phyloP scores from a whole-genome alignment of 2,329 filamentous ascomycete genomes.

The Endoconidiophora laricicola region DNA sequence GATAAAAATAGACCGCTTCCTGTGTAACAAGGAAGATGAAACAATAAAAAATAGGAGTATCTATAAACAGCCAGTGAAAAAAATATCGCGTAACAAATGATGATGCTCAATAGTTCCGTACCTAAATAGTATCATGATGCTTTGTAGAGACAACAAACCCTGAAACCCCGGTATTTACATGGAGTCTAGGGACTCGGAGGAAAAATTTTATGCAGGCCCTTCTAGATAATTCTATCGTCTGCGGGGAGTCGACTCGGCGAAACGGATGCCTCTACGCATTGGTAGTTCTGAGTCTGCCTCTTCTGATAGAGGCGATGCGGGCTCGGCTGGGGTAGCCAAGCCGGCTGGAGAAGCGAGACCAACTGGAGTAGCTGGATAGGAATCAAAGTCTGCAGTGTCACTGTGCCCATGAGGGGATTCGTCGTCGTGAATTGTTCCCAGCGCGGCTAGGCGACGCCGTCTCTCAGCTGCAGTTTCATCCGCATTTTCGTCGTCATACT shows the following conservation, averaged over 20 bases:
- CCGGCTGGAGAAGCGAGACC: slow-evolving; percentile 26
- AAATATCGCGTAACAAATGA: background rate
- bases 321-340: slow-evolving; percentile 31
- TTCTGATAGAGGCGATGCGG: slow-evolving; percentile 27
- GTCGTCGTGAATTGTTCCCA: slow-evolving; percentile 37
- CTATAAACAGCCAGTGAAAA: background rate
- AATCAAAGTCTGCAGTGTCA: slow-evolving; percentile 43
- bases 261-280: slow-evolving; percentile 39
- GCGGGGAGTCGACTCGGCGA: slow-evolving; percentile 29
- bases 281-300: slow-evolving; percentile 34
- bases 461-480: slow-evolving; percentile 63
- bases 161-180: background rate
- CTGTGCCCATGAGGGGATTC: slow-evolving; percentile 17
- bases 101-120: background rate
- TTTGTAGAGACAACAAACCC: background rate
- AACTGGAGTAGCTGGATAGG: slow-evolving; percentile 28
- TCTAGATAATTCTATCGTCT: background rate
- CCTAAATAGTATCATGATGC: background rate
- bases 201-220: background rate
- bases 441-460: slow-evolving; percentile 54
- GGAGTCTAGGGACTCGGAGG: background rate
- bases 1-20: slow-evolving; percentile 9
- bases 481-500: slow-evolving; percentile 34
- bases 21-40: background rate
- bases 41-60: background rate